Conservation (phyloP, 805 yeast genomes). For the Metschnikowia proteae region DNA sequence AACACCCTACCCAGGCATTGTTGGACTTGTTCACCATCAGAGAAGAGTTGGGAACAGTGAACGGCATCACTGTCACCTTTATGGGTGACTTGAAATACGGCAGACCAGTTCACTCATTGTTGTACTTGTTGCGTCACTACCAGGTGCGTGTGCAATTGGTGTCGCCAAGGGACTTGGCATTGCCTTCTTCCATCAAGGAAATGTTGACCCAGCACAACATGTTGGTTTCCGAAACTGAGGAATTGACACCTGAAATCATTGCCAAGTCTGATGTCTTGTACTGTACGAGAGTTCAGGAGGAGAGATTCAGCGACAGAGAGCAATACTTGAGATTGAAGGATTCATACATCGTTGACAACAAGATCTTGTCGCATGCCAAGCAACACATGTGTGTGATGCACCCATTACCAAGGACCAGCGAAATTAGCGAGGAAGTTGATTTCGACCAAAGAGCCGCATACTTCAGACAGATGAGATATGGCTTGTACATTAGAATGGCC, state of each 20-base stretch:
- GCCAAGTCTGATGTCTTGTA: slow-evolving; percentile 90
- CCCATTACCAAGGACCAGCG: slow-evolving; percentile 96
- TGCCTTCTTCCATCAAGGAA: slow-evolving; percentile 72
- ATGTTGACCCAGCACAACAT: slow-evolving; percentile 65
- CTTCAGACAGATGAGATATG: slow-evolving; percentile 99
- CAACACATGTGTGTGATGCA: slow-evolving; percentile 99
- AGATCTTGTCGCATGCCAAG: slow-evolving; percentile 85
- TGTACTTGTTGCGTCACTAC: slow-evolving; percentile 84
- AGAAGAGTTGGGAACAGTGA: slow-evolving; percentile 97
- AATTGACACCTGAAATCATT: slow-evolving; percentile 78
- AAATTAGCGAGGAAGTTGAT: slow-evolving; percentile 96
- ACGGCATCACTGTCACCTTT: slow-evolving; percentile 95
- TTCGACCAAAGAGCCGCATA: slow-evolving; percentile 99
- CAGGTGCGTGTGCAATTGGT: slow-evolving; percentile 91
- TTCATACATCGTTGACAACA: slow-evolving; percentile 88
- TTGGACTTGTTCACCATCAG: slow-evolving; percentile 96
- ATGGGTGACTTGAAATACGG: slow-evolving; percentile 99
- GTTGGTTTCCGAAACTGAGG: slow-evolving; percentile 69
- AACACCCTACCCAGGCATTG: slow-evolving; percentile 98
- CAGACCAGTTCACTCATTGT: slow-evolving; percentile 96
- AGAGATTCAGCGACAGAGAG: slow-evolving; percentile 73
- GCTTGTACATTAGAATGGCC: slow-evolving; percentile 98
- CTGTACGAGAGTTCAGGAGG: slow-evolving; percentile 98
- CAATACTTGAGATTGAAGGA: slow-evolving; percentile 89
- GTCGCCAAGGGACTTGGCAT: slow-evolving; percentile 79